Base-by-base conservation (phyloP, 202 grass and related monocot species). In the Setaria italica region DNA sequence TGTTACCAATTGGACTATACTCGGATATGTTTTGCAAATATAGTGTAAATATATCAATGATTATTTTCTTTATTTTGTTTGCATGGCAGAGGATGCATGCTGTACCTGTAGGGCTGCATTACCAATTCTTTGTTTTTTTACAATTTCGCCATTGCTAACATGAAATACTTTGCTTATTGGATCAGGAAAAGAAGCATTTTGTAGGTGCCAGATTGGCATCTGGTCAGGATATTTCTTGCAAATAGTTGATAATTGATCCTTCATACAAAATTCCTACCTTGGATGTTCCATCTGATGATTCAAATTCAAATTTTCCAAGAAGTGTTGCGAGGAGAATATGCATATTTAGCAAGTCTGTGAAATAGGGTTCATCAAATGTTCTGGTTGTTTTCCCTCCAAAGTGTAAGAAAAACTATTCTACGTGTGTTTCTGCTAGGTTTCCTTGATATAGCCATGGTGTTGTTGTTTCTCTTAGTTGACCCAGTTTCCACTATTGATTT, bases 311-410 rank as follows among this genome's bases (percentile, higher is more conserved):
- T 16, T 74, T 9, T 7, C 35, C 62, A 79, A 69, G 80, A 56
- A 80, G 89, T 84, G 86, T 92, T 94, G 93, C 86, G 12, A 90
- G 88, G 85, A 93, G 96, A 86, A 78, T 98, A 85, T 98, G 95
- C 76, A 94, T 98, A 76, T 88, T 81, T 54, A 87, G 43, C 82
- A 92, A 89, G 33, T 94, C 91, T 11, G 75, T 95, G 56, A 74
- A 94, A 68, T 48, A 74, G 54, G 88, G 67, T 82, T 89, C 87
- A 48, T 93, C 93, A 74, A 99, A 91, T 87, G 71, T 94, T 91
- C 72, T 99, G 16, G 76, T 99, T 83, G 87, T 92, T 82, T 99
- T 95, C 16, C 96, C 96, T n/a, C 96, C 96, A 58, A 99, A 94
- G 88, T 95, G 96, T 99, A 89, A 92, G 93, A 81, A 76, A 20